Evolutionary conservation across 169 alveolate genomes (phyloP).

Genomic region (Neospora caninum): DNA sequence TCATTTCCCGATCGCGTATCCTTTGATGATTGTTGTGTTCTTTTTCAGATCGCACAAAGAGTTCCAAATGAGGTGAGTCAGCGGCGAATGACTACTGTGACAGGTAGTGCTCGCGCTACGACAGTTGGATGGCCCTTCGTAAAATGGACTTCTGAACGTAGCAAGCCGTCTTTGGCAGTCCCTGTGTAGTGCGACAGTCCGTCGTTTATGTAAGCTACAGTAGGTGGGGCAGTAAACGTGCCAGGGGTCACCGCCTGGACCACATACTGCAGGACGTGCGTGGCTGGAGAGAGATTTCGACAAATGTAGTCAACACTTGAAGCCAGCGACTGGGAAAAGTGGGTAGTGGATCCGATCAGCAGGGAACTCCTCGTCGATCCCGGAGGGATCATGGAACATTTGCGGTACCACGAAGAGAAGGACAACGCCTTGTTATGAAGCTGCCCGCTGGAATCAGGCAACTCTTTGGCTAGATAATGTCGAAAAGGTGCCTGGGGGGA

Average conservation of each 20-base stretch:
- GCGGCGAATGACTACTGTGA: not conserved
- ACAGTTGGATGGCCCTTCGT: not conserved
- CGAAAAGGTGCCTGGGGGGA: not conserved
- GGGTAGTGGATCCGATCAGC: not conserved
- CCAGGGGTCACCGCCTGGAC: conserved; percentile 3
- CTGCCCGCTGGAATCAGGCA: not conserved
- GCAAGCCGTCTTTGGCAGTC: not conserved
- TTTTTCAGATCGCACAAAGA: no score
- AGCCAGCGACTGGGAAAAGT: not conserved
- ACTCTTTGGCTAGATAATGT: not conserved
- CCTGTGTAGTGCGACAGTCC: not conserved
- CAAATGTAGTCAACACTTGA: not conserved
- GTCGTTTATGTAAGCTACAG: not conserved
- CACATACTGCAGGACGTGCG: not conserved
- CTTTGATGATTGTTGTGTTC: no score
- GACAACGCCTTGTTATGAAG: not conserved
- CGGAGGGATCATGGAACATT: not conserved
- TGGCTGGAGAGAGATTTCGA: not conserved
- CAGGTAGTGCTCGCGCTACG: not conserved
- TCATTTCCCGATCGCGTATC: no score
- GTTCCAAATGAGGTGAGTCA: no score
- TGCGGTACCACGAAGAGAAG: not conserved
- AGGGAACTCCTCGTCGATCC: not conserved
- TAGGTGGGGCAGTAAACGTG: not conserved
- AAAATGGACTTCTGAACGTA: not conserved